A percentile compares a stretch with the other conserved stretches of the same genome.
These are phyloP conservation scores for Cubamyces lactineus DNA, from an alignment of 768 basidiomycete species.

Conservation along the genomic window DNA sequence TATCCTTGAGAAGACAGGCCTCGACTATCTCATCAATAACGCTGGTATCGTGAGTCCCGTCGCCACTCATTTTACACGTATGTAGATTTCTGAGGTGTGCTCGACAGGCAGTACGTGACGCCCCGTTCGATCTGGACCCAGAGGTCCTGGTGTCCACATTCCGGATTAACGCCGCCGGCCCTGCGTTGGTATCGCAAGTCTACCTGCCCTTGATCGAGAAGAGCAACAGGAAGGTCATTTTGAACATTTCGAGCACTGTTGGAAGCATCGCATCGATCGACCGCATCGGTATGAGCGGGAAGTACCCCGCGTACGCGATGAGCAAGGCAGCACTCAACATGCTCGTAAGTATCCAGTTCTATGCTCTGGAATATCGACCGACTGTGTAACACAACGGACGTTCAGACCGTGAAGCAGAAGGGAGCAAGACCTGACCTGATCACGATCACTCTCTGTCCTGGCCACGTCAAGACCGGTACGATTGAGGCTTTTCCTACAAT, in stretches of 20 bases:
- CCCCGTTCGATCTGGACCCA: constrained; percentile 32
- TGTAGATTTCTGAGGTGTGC: no score
- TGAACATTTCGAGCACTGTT: constrained; percentile 39
- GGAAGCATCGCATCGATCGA: constrained; percentile 27
- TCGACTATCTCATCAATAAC: constrained; percentile 46
- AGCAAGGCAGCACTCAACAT: constrained; percentile 45
- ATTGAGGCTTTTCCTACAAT: not conserved
- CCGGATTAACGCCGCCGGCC: constrained; percentile 40
- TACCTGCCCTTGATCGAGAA: constrained; percentile 40
- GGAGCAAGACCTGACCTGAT: constrained; percentile 15
- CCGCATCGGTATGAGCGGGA: constrained; percentile 15
- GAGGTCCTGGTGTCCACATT: constrained; percentile 32
- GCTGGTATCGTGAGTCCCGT: constrained; percentile 34
- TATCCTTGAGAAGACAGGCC: constrained; percentile 34
- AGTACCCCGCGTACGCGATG: constrained; percentile 37
- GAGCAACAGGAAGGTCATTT: constrained; percentile 35
- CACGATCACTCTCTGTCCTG: constrained; percentile 15
- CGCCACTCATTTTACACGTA: not conserved
- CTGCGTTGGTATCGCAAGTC: constrained; percentile 38
- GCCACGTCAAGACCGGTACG: constrained; percentile 24
- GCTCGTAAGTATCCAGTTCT: constrained; percentile 33
- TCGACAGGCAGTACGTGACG: constrained; percentile 20
- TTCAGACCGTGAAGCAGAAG: constrained; percentile 18
- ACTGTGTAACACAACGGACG: no score
- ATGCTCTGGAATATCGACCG: no score